Base-by-base conservation (phyloP, 352 stramenopile genomes). In the Aphanomyces cochlioides region DNA sequence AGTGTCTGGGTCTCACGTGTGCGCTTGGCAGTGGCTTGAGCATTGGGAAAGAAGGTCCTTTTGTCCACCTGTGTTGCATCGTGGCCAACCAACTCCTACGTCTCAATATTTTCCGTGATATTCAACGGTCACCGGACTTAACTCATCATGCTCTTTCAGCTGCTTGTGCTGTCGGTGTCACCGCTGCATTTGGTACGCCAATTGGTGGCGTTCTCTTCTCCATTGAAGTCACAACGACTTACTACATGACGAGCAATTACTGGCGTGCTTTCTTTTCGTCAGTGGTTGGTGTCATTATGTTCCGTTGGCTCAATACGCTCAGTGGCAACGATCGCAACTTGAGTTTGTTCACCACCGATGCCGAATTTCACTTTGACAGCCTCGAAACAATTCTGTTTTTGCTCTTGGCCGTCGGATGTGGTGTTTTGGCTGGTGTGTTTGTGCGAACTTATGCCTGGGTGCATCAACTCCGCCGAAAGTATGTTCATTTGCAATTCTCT, bases 181-280 rank as follows among this genome's bases (percentile, higher is more conserved):
- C 85, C 3, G 81, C 87, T 7, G 90, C 83, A 12, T 94, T 92
- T 45, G 83, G 84, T 21, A 82, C 83, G 15, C 85, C 85, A 39
- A 84, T 92, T 28, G 85, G 85, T n/a, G 85, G 85, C 13, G 81
- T 92, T 47, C 73, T 92, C 4, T 92, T 92, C 60, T 88, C 78
- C 66, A 89, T 92, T 40, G 85, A 92, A 65, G 87, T 94, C 60
- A 97, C 90, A 0, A 88, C 82, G 39, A 90, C 84, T 38, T 90
- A 90, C 74, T 97, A 96, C 79, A 82, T 93, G 68, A 90, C 86
- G 47, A 87, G 79, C 53, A 96, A 95, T 73, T 93, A 96, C 70
- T 95, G 88, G 81, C 82, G 85, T n/a, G 87, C 84, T 3, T 96
- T 97, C 77, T 92, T 97, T 69, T 88, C 83, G 34, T 93, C 90